These are phyloP conservation scores for Exophiala oligosperma DNA, from an alignment of 2,329 filamentous ascomycete genomes.

Conservation along the genomic window DNA sequence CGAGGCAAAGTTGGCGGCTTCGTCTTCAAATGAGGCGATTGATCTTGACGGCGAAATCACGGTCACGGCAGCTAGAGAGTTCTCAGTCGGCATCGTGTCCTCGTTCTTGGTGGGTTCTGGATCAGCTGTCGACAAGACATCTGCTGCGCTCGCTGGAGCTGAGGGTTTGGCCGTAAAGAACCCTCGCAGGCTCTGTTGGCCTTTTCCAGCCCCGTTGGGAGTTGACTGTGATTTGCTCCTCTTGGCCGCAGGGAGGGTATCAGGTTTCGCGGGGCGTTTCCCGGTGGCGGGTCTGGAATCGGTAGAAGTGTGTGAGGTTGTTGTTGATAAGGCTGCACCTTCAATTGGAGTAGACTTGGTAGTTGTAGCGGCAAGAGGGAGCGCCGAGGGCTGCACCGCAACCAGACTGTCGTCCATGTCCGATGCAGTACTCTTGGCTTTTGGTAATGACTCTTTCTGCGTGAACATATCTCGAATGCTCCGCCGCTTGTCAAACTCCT, in stretches of 20 bases:
- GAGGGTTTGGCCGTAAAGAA: slow-evolving; percentile 70
- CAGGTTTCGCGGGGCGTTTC: slow-evolving; percentile 42
- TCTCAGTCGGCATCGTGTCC: background rate
- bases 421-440: slow-evolving; percentile 4
- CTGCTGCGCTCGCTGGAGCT: slow-evolving; percentile 1
- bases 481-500: slow-evolving; percentile 80
- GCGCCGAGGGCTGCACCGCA: background rate
- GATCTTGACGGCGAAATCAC: slow-evolving; percentile 7
- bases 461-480: slow-evolving; percentile 94
- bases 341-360: background rate
- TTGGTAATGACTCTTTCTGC: slow-evolving; percentile 49
- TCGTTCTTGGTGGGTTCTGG: background rate
- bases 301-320: slow-evolving; percentile 2
- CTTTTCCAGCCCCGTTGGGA: slow-evolving; percentile 40
- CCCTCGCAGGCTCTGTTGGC: slow-evolving; percentile 67
- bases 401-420: background rate
- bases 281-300: slow-evolving; percentile 28
- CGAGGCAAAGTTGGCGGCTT: slow-evolving; percentile 64
- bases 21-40: slow-evolving; percentile 29
- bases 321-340: background rate
- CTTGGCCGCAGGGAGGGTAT: slow-evolving; percentile 45
- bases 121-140: slow-evolving; percentile 4
- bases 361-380: background rate
- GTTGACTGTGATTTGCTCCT: slow-evolving; percentile 45
- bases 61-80: background rate